Percentiles rank a stretch among this genome's conserved stretches.
Conservation (phyloP, 2,329 filamentous ascomycete species). For the Sarocladium oryzae region DNA sequence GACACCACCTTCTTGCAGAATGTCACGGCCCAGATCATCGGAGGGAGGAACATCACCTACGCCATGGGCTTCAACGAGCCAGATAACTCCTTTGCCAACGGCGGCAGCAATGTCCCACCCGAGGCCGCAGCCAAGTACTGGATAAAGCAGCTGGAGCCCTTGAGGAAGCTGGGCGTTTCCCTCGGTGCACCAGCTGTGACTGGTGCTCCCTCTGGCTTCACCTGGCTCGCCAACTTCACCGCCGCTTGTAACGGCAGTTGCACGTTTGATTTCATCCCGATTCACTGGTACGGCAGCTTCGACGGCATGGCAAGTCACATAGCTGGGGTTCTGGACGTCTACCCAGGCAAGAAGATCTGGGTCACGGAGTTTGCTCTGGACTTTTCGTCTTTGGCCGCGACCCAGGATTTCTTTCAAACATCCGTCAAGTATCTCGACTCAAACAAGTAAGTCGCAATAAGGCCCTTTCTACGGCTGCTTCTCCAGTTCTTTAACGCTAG, state of each 20-base stretch:
- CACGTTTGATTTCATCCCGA: constrained; percentile 47
- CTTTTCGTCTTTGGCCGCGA: constrained; percentile 46
- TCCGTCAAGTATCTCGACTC: constrained; percentile 59
- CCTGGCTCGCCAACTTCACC: constrained; percentile 55
- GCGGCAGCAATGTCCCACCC: constrained; percentile 53
- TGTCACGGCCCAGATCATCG: constrained; percentile 42
- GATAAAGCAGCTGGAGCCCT: constrained; percentile 58
- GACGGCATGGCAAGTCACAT: constrained; percentile 56
- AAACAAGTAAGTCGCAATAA: constrained; percentile 43
- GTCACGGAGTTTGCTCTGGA: constrained; percentile 69
- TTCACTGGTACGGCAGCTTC: constrained; percentile 59
- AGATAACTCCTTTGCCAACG: constrained; percentile 44
- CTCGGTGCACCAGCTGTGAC: constrained; percentile 61
- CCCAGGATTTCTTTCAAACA: constrained; percentile 62
- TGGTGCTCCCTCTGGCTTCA: constrained; percentile 46
- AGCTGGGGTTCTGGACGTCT: constrained; percentile 32
- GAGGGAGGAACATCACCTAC: constrained; percentile 48
- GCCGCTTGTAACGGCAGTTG: constrained; percentile 43
- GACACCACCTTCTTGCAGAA: constrained; percentile 50
- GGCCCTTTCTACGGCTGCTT: neutral
- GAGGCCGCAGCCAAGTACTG: constrained; percentile 53
- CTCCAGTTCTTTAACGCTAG: neutral
- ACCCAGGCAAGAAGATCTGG: constrained; percentile 59
- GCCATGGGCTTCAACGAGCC: constrained; percentile 69
- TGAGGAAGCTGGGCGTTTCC: constrained; percentile 51